Conservation (phyloP, 768 basidiomycete genomes). For the Agaricus sinodeliciosus region DNA sequence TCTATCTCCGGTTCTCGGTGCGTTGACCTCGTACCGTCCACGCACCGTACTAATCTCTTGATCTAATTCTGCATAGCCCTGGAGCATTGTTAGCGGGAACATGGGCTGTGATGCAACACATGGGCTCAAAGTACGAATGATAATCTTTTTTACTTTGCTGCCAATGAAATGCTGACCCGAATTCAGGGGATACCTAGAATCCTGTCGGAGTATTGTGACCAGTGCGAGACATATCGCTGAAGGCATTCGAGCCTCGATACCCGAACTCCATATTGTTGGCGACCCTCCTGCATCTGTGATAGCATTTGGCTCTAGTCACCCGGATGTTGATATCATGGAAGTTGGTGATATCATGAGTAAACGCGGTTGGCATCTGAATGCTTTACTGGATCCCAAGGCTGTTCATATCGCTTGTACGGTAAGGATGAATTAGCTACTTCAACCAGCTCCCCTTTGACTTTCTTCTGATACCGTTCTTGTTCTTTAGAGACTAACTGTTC, state of each 20-base stretch:
- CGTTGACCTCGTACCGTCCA: slow-evolving; percentile 12
- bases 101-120: slow-evolving; percentile 94
- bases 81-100: slow-evolving; percentile 91
- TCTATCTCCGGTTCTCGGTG: slow-evolving; percentile 87
- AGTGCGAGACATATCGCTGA: slow-evolving; percentile 66
- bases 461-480: neutral
- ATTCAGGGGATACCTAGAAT: slow-evolving; percentile 76
- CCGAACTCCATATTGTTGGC: slow-evolving; percentile 85
- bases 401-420: slow-evolving; percentile 95
- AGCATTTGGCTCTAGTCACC: slow-evolving; percentile 70
- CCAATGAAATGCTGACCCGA: neutral
- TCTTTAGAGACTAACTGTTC: slow-evolving; percentile 63
- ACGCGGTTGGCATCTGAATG: slow-evolving; percentile 91
- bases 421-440: slow-evolving; percentile 19
- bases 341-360: slow-evolving; percentile 87
- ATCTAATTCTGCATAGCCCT: slow-evolving; percentile 41
- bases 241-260: slow-evolving; percentile 59
- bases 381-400: slow-evolving; percentile 67
- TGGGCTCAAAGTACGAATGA: slow-evolving; percentile 73
- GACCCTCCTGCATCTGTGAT: slow-evolving; percentile 87
- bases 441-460: neutral
- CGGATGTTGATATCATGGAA: slow-evolving; percentile 67
- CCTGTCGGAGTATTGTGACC: slow-evolving; percentile 77
- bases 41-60: neutral
- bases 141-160: slow-evolving; percentile 3